A percentile compares a stretch with the other conserved stretches of the same genome.
These are phyloP conservation scores for Alternaria sp. DNA, from an alignment of 2,329 filamentous ascomycete genomes.

Conservation along the genomic window DNA sequence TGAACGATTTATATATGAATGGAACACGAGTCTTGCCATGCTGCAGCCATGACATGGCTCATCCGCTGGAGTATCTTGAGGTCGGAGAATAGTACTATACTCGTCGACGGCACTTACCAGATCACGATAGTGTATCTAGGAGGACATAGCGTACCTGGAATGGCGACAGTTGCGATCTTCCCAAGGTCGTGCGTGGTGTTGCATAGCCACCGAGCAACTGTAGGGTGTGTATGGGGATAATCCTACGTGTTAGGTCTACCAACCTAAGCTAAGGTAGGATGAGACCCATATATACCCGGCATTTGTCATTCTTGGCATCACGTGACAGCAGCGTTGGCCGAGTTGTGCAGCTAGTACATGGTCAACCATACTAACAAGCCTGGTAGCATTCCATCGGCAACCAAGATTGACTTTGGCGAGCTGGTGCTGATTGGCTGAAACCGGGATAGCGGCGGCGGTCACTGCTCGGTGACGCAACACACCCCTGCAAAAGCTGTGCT, in stretches of 20 bases:
- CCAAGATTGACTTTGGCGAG: background rate
- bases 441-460: background rate
- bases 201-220: background rate
- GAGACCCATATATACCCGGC: too few relatives aligned
- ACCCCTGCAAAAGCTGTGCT: background rate
- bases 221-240: rapidly evolving
- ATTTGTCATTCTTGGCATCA: too few relatives aligned
- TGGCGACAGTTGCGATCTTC: background rate
- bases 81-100: background rate
- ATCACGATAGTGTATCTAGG: background rate
- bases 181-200: background rate
- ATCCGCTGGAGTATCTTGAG: background rate
- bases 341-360: background rate
- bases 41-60: background rate
- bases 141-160: background rate
- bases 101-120: background rate
- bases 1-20: background rate
- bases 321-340: background rate
- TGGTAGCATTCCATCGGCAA: background rate
- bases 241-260: too few relatives aligned
- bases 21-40: background rate
- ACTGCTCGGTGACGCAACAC: background rate
- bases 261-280: too few relatives aligned
- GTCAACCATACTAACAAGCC: background rate
- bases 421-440: background rate